Evolutionary conservation across 768 basidiomycete genomes (phyloP).

Genomic region (Termitomyces sp.): DNA sequence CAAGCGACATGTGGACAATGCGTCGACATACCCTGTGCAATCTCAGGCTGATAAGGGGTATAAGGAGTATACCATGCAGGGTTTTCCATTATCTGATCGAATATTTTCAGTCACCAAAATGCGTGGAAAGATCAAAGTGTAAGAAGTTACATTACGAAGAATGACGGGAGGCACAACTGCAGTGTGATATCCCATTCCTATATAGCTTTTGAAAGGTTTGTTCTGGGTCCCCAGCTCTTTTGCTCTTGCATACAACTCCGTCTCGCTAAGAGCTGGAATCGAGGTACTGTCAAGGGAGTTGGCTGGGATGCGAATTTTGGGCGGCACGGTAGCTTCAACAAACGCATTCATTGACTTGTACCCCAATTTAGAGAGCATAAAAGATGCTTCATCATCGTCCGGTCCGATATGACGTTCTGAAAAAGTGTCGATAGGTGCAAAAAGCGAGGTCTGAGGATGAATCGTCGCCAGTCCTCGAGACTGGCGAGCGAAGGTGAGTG

Average conservation of each 20-base stretch:
- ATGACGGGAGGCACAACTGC: slow-evolving; percentile 96
- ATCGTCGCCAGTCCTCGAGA: slow-evolving; percentile 47
- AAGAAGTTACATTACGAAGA: slow-evolving; percentile 71
- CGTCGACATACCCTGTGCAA: slow-evolving; percentile 77
- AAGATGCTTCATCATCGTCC: slow-evolving; percentile 67
- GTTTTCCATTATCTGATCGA: slow-evolving; percentile 76
- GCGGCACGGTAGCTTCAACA: slow-evolving; percentile 75
- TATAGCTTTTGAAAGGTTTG: slow-evolving; percentile 84
- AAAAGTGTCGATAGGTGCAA: slow-evolving; percentile 87
- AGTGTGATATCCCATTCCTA: slow-evolving; percentile 97
- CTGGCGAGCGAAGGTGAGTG: slow-evolving; percentile 6
- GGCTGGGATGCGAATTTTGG: slow-evolving; percentile 66
- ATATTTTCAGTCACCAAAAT: neutral
- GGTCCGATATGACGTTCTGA: slow-evolving; percentile 90
- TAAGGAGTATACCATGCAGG: slow-evolving; percentile 98
- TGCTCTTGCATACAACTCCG: slow-evolving; percentile 72
- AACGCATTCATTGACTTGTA: slow-evolving; percentile 89
- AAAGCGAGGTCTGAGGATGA: slow-evolving; percentile 57
- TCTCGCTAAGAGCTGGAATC: slow-evolving; percentile 79
- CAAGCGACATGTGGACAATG: neutral
- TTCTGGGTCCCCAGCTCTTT: slow-evolving; percentile 76
- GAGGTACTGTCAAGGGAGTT: slow-evolving; percentile 56
- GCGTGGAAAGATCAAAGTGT: neutral
- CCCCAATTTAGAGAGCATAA: slow-evolving; percentile 82
- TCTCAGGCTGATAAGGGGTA: slow-evolving; percentile 95